These are phyloP conservation scores for Physocladia obscura DNA, from an alignment of 192 early-diverging fungal genomes.

Conservation along the genomic window DNA sequence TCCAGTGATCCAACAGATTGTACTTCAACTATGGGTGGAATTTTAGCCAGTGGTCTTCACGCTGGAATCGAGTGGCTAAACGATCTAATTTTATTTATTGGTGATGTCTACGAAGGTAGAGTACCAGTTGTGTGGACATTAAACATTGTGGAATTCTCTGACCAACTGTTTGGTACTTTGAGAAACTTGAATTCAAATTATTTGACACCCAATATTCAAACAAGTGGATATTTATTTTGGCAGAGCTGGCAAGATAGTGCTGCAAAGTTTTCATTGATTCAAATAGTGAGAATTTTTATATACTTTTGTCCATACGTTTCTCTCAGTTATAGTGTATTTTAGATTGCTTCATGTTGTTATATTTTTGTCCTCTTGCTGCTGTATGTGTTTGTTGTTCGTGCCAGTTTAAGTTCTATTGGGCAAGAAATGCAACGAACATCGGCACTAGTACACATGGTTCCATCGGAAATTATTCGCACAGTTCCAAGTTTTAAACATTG, in stretches of 20 bases:
- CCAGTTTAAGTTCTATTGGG: conserved; percentile 20
- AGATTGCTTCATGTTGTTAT: conserved; percentile 31
- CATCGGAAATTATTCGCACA: conserved; percentile 37
- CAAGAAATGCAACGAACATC: conserved; percentile 36
- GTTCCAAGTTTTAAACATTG: conserved; percentile 34
- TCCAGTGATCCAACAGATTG: conserved; percentile 26
- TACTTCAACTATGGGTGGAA: conserved; percentile 24
- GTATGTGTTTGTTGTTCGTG: conserved; percentile 35
- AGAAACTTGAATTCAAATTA: conserved; percentile 24
- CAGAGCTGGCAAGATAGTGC: not conserved
- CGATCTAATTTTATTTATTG: not conserved
- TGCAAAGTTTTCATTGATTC: conserved; percentile 32
- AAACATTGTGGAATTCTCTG: not conserved
- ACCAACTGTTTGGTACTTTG: not conserved
- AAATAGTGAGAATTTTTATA: conserved; percentile 24
- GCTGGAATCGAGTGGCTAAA: conserved; percentile 24
- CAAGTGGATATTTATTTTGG: conserved; percentile 2
- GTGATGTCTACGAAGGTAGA: not conserved
- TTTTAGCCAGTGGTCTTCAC: conserved; percentile 35
- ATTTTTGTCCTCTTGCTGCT: conserved; percentile 9
- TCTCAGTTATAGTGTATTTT: not conserved
- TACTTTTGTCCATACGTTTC: not conserved
- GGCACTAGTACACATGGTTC: conserved; percentile 43
- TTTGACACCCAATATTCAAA: conserved; percentile 12
- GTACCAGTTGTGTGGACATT: not conserved